phyloP scores from a whole-genome alignment of 208 protist species.

The Trypanosoma congolense region DNA sequence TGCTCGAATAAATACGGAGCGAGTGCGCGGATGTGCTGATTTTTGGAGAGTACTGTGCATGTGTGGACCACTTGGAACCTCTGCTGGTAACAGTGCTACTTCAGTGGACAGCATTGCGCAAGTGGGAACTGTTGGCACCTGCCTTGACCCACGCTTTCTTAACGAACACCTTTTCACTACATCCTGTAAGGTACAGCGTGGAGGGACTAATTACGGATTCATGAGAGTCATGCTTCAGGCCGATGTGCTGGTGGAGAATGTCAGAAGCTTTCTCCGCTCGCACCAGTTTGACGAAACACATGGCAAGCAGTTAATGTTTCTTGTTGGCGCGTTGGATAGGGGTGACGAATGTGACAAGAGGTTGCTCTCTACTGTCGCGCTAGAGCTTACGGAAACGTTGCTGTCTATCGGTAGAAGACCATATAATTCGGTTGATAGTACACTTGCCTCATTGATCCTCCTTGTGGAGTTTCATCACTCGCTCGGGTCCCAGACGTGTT shows the following conservation, averaged over 20 bases:
- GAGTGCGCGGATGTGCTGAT: conserved; percentile 13
- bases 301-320: conserved; percentile 67
- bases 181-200: conserved; percentile 1
- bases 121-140: conserved; percentile 36
- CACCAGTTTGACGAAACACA: conserved; percentile 25
- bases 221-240: conserved; percentile 14
- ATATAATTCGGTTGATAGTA: conserved; percentile 24
- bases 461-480: conserved; percentile 68
- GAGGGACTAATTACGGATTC: conserved; percentile 9
- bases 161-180: conserved; percentile 29
- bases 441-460: conserved; percentile 38
- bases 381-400: conserved; percentile 26
- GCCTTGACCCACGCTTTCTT: conserved; percentile 31
- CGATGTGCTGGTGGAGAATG: conserved; percentile 12
- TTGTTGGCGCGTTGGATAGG: conserved; percentile 49
- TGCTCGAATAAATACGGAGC: conserved; percentile 33
- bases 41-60: conserved; percentile 70
- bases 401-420: conserved; percentile 45
- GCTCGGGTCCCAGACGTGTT: conserved; percentile 31
- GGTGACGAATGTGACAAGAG: conserved; percentile 8
- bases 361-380: conserved; percentile 23
- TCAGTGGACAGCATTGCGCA: conserved; percentile 41
- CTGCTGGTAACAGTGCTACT: conserved; percentile 40
- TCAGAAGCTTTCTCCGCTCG: conserved; percentile 33
- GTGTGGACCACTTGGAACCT: conserved; percentile 71